Evolutionary conservation across 129 eudicot species (phyloP), one percentile per base, ranked within the genome.

Genomic region (Logfia minima): DNA sequence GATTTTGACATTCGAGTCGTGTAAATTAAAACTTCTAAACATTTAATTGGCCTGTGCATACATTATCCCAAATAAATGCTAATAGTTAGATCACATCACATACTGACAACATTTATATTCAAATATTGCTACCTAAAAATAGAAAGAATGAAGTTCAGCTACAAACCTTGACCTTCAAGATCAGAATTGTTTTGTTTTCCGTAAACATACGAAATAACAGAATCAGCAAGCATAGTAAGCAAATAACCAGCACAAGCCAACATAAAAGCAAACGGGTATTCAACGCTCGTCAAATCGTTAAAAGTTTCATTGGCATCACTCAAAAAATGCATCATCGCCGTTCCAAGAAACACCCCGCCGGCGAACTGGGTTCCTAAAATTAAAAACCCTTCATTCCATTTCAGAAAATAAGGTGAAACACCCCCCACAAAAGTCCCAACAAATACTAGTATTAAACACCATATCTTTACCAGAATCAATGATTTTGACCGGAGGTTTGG

Each of bases 241-340:
- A 92, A 80, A 79, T 90, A 92, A 0, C 98, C 98, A 62, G 76
- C 92, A 79, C 92, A 65, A 59, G 98, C 94, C 69, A 92, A 74
- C 98, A 92, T 90, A 68, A 81, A 92, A 0, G 96, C 96, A 79
- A 92, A 92, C n/a, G 98, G 98, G 82, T 92, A 92, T 53, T 68
- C 80, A 34, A 82, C 77, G 0, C 41, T 71, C 3, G 88, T 92
- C 87, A 92, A 88, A 53, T 92, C 98, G 74, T 64, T 66, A 35
- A 92, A 92, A 22, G 96, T 90, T 82, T 86, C 96, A 63, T 88
- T 92, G 0, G 96, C 75, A 81, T 92, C 98, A 58, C 96, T 92
- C 23, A 92, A 26, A 41, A 92, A 92, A 88, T 92, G 98, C 98
- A 92, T 92, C 78, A 92, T 16, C 6, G 95, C 94, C 58, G 96